Evolutionary conservation across 1,284 basidiomycete genomes (phyloP).

Genomic region (Malassezia nana): DNA sequence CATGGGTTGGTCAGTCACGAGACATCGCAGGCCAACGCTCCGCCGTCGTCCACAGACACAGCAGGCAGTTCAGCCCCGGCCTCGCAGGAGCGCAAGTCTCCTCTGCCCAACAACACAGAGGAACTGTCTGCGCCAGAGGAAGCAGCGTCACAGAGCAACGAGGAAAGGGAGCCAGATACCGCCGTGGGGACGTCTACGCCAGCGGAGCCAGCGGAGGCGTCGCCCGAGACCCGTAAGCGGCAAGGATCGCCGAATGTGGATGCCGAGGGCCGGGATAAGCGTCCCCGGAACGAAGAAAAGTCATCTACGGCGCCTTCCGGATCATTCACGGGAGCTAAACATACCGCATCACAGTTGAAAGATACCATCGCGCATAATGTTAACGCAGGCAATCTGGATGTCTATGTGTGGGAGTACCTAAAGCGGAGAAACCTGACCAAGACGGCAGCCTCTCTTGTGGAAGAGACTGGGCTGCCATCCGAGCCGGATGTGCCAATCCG

Average conservation of each 20-base stretch:
- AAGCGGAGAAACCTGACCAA: constrained; percentile 32
- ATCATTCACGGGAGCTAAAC: not conserved
- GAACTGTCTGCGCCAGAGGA: not conserved
- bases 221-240: constrained; percentile 6
- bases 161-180: not conserved
- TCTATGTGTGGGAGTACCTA: constrained; percentile 48
- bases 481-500: constrained; percentile 39
- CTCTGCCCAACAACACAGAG: not conserved
- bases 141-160: not conserved
- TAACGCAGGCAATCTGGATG: constrained; percentile 25
- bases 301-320: not conserved
- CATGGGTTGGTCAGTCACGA: no score
- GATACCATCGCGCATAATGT: constrained; percentile 4
- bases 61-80: not conserved
- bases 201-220: not conserved
- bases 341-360: not conserved
- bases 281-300: not conserved
- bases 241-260: not conserved
- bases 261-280: constrained; percentile 1
- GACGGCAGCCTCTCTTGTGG: constrained; percentile 35
- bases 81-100: not conserved
- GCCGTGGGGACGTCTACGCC: not conserved
- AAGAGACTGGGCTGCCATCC: constrained; percentile 37
- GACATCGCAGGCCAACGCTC: not conserved
- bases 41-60: not conserved